Evolutionary conservation across 495 filamentous ascomycete genomes (phyloP).

Genomic region (Podospora bellae-mahoneyi): DNA sequence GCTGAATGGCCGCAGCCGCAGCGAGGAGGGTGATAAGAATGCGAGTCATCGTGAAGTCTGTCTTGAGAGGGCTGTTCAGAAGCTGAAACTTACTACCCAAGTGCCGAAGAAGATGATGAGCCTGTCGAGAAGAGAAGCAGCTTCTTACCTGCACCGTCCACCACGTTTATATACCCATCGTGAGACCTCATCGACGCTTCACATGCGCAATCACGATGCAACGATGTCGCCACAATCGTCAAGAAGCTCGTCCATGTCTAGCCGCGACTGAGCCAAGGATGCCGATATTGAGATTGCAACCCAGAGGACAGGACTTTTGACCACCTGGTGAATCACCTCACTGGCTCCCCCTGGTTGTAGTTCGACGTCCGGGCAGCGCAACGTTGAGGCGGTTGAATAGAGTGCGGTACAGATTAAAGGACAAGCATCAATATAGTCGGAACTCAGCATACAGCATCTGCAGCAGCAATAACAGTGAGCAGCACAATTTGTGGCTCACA

Average conservation of each 20-base stretch:
- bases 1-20: constrained; percentile 22
- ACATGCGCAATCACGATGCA: not conserved
- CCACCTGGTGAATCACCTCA: not conserved
- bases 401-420: constrained; percentile 2
- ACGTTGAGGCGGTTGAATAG: constrained; percentile 5
- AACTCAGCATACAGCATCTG: constrained; percentile 4
- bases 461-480: not conserved
- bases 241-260: not conserved
- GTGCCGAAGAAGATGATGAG: constrained; percentile 1
- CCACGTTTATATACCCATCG: not conserved
- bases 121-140: not conserved
- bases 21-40: constrained; percentile 20
- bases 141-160: not conserved
- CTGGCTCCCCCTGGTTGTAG: constrained; percentile 1
- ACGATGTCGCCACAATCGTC: not conserved
- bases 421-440: constrained; percentile 12
- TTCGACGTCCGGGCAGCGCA: not conserved
- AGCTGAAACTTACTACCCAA: not conserved
- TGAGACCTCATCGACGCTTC: not conserved
- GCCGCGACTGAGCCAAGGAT: constrained; percentile 10
- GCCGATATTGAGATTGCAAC: constrained; percentile 9
- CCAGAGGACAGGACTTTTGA: not conserved
- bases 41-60: constrained; percentile 21
- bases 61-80: not conserved
- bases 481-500: not conserved